Evolutionary conservation across 352 stramenopile species (phyloP).

Genomic region (Albugo candida): DNA sequence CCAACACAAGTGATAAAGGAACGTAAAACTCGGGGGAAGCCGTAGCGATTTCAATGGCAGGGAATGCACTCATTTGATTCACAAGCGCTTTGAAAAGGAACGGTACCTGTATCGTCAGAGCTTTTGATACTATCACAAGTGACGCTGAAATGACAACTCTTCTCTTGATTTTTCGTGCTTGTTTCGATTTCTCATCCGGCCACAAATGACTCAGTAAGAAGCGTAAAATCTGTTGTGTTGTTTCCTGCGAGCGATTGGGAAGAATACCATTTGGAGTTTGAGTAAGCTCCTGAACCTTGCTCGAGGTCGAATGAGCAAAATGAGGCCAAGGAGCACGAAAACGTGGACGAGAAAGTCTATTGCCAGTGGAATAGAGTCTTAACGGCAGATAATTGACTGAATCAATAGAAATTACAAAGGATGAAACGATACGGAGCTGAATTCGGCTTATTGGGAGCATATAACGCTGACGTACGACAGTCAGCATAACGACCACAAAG

Average conservation of each 20-base stretch:
- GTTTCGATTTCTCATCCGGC: slow-evolving; percentile 28
- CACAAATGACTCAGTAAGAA: slow-evolving; percentile 44
- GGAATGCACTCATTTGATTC: slow-evolving; percentile 34
- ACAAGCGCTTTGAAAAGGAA: slow-evolving; percentile 97
- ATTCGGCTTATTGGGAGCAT: no score
- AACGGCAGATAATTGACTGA: no score
- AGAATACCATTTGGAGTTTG: no score
- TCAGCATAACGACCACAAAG: no score
- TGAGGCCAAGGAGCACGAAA: no score
- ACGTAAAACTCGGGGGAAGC: slow-evolving; percentile 24
- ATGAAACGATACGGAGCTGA: no score
- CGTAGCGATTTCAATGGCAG: slow-evolving; percentile 9
- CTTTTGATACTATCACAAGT: slow-evolving; percentile 82
- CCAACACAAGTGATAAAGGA: slow-evolving; percentile 80
- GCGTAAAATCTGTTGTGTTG: slow-evolving; percentile 31
- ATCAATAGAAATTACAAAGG: no score
- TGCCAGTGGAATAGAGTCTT: no score
- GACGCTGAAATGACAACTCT: slow-evolving; percentile 65
- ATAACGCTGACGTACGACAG: no score
- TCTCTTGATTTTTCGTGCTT: slow-evolving; percentile 49
- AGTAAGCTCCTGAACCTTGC: no score
- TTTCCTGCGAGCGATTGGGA: slow-evolving; percentile 11
- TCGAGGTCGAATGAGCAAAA: no score
- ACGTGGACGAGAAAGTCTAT: no score
- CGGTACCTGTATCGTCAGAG: slow-evolving; percentile 88